Conservation (phyloP, 371 early-diverging fungal genomes). For the Nematocida sp. region DNA sequence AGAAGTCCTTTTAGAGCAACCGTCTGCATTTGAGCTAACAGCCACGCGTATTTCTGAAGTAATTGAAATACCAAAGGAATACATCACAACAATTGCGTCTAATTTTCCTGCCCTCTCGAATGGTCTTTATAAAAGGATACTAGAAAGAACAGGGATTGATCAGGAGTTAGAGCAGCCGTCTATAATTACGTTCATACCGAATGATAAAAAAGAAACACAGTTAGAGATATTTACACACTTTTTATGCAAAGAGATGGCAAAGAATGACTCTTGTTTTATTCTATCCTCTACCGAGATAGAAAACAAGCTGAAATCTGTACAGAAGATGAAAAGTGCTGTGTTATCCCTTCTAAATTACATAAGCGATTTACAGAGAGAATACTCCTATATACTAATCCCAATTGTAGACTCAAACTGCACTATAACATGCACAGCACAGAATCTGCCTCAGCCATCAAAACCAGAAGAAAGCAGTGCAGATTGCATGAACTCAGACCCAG, state of each 20-base stretch:
- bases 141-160: conserved; percentile 18
- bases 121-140: conserved; percentile 20
- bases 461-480: neutral
- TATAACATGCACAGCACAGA: neutral
- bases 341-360: neutral
- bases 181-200: conserved; percentile 31
- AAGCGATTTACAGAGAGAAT: conserved; percentile 20
- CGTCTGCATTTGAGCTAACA: conserved; percentile 13
- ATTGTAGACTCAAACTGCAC: neutral
- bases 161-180: conserved; percentile 32
- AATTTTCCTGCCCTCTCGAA: neutral
- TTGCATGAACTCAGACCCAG: neutral
- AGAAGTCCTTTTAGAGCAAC: conserved; percentile 16
- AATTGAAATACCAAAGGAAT: conserved; percentile 54
- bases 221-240: conserved; percentile 50
- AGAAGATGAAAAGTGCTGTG: neutral
- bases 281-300: conserved; percentile 39
- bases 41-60: conserved; percentile 36
- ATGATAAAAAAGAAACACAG: conserved; percentile 30
- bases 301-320: neutral
- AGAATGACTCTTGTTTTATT: conserved; percentile 21
- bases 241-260: conserved; percentile 27
- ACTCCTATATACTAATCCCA: conserved; percentile 32
- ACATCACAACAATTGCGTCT: conserved; percentile 1
- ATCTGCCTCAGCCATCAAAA: neutral